phyloP scores from a whole-genome alignment of 805 yeast species.

The Scheffersomyces coipomensis region DNA sequence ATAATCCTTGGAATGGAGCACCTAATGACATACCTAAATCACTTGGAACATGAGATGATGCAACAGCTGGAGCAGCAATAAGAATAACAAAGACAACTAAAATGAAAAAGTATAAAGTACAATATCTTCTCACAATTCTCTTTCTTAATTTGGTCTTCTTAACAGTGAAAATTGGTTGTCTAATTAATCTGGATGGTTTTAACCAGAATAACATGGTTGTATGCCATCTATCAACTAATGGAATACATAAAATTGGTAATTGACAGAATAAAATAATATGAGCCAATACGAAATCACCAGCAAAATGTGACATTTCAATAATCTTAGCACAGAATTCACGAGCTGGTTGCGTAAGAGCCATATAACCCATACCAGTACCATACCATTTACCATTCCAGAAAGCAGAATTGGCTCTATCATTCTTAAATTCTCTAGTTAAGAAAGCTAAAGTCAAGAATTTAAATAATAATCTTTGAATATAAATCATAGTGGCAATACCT shows the following conservation, averaged over 20 bases:
- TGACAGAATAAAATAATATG: conserved; percentile 86
- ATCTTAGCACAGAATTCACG: conserved; percentile 95
- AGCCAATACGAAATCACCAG: conserved; percentile 94
- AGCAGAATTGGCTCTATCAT: conserved; percentile 92
- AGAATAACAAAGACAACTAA: conserved; percentile 69
- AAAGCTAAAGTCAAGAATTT: conserved; percentile 74
- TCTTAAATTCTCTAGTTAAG: conserved; percentile 94
- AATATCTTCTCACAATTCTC: conserved; percentile 96
- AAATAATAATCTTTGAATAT: conserved; percentile 84
- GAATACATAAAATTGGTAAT: conserved; percentile 81
- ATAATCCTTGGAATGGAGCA: conserved; percentile 51
- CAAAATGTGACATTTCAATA: conserved; percentile 91
- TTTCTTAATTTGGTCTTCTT: conserved; percentile 94
- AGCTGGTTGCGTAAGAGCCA: conserved; percentile 92
- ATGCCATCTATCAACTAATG: conserved; percentile 95
- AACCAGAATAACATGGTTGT: conserved; percentile 98
- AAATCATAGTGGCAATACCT: conserved; percentile 81
- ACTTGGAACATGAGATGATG: conserved; percentile 48
- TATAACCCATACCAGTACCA: conserved; percentile 87
- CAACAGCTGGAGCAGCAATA: conserved; percentile 91
- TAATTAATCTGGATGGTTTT: conserved; percentile 91
- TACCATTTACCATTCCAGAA: conserved; percentile 99
- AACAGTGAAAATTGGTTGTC: conserved; percentile 96
- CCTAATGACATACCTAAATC: conserved; percentile 28
- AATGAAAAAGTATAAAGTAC: conserved; percentile 72